phyloP scores from a whole-genome alignment of 768 basidiomycete genomes.

The Serendipita indica region DNA sequence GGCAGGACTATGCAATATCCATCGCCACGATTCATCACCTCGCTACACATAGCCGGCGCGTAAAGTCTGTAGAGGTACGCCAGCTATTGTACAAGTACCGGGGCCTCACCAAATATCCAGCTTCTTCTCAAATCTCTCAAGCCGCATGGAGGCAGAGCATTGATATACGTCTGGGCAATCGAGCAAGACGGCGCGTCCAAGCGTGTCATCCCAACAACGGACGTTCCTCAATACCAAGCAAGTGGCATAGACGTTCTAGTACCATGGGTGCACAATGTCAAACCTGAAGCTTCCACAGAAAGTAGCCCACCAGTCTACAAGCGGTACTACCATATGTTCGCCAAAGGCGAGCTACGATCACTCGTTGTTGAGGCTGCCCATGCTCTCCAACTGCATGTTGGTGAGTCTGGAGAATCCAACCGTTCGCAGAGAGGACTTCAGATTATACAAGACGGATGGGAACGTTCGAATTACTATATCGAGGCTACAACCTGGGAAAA shows the following conservation, averaged over 20 bases:
- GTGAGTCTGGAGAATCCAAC: slow-evolving; percentile 17
- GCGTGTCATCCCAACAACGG: slow-evolving; percentile 36
- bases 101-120: neutral
- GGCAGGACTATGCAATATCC: slow-evolving; percentile 90
- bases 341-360: slow-evolving; percentile 53
- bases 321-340: slow-evolving; percentile 95
- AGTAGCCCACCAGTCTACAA: slow-evolving; percentile 41
- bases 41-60: slow-evolving; percentile 60
- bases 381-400: slow-evolving; percentile 40
- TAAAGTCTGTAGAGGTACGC: slow-evolving; percentile 54
- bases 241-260: slow-evolving; percentile 72
- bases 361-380: slow-evolving; percentile 50
- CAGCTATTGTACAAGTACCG: neutral
- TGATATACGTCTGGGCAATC: slow-evolving; percentile 95
- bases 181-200: slow-evolving; percentile 83
- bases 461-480: slow-evolving; percentile 77
- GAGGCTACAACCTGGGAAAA: slow-evolving; percentile 51
- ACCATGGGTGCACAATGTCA: slow-evolving; percentile 52
- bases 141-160: slow-evolving; percentile 52
- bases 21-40: slow-evolving; percentile 97
- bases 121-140: slow-evolving; percentile 40
- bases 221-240: slow-evolving; percentile 10
- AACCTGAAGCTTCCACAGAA: slow-evolving; percentile 3
- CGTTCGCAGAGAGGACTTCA: slow-evolving; percentile 35
- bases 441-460: slow-evolving; percentile 66